phyloP scores from a whole-genome alignment of 345 rosid species.

The Laguncularia racemosa region DNA sequence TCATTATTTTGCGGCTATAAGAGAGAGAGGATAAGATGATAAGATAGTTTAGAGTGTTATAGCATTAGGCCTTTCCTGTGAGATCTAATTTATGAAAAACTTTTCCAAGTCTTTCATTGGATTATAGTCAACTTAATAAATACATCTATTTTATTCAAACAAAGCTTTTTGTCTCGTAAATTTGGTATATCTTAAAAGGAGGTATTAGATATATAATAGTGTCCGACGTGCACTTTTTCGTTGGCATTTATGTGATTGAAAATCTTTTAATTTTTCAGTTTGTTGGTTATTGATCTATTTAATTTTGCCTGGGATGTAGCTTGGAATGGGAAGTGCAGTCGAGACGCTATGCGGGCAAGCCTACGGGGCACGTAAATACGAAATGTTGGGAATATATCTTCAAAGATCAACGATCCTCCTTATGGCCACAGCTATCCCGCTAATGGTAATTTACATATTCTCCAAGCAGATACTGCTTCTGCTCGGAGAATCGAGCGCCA shows the following conservation, averaged over 20 bases:
- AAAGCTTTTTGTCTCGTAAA: too few relatives aligned
- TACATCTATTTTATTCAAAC: too few relatives aligned
- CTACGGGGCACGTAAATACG: conserved; percentile 55
- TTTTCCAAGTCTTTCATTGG: too few relatives aligned
- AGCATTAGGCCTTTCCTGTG: too few relatives aligned
- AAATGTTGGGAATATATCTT: conserved; percentile 61
- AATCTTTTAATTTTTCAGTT: neutral
- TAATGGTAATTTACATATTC: conserved; percentile 43
- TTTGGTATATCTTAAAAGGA: too few relatives aligned
- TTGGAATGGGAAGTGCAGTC: conserved; percentile 86
- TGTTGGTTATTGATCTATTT: neutral
- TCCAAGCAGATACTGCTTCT: conserved; percentile 38
- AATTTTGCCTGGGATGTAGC: conserved; percentile 14
- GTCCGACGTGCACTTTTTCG: neutral
- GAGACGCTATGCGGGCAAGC: conserved; percentile 86
- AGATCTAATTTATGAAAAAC: too few relatives aligned
- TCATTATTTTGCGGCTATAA: too few relatives aligned
- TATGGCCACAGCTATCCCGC: conserved; percentile 33
- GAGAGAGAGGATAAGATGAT: too few relatives aligned
- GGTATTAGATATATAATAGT: too few relatives aligned
- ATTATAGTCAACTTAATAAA: too few relatives aligned
- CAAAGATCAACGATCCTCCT: conserved; percentile 62
- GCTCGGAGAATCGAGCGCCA: conserved; percentile 48
- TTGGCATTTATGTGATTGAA: too few relatives aligned
- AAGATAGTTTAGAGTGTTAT: too few relatives aligned